Evolutionary conservation across 179 eudicot genomes (phyloP), one percentile per base, ranked within the genome.

Genomic region (Nepenthes alata): DNA sequence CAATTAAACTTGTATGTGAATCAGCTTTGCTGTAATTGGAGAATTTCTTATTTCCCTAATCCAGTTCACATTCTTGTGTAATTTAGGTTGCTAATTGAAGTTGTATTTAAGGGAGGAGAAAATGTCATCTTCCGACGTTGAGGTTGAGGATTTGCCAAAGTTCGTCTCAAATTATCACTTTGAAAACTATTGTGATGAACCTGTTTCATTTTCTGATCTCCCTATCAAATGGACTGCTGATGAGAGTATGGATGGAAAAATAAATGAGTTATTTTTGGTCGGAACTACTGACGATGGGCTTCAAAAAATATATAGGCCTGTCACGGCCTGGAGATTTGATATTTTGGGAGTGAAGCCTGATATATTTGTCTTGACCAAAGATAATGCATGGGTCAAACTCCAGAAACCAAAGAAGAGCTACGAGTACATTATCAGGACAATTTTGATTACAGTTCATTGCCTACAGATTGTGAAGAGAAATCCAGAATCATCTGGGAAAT

Each of bases 71-170:
- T 52, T 13, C 16, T 12, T 52, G 13, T n/a, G 7, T 52, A 2
- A 52, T 16, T 13, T 16, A 52, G 55, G 55, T 52, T 52, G 16
- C 5, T 11, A 2, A 12, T 16, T 12, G 55, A 56, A 56, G 37
- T 37, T 37, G 41, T 56, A 37, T 16, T 9, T 35, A 8, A 35
- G n/a, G 59, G 7, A 3, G 12, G 1, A 5, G 4, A 38, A 61
- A 14, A 88, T 93, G 98, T 77, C 67, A 9, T 83, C 71, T 65
- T 84, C 95, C 15, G 98, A 89, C 63, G 94, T 87, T 11, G 98
- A 93, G 75, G 78, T 56, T 5, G 93, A 83, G 48, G 60, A 69
- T 11, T 54, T 75, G 16, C 77, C 82, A 11, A 53, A 66, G 38
- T 53, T 58, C 13, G 94, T 87, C 57, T 68, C 90, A 2, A 74